These are phyloP conservation scores for Dendrostoma leiphaemia DNA, from an alignment of 2,329 filamentous ascomycete genomes.

Conservation along the genomic window DNA sequence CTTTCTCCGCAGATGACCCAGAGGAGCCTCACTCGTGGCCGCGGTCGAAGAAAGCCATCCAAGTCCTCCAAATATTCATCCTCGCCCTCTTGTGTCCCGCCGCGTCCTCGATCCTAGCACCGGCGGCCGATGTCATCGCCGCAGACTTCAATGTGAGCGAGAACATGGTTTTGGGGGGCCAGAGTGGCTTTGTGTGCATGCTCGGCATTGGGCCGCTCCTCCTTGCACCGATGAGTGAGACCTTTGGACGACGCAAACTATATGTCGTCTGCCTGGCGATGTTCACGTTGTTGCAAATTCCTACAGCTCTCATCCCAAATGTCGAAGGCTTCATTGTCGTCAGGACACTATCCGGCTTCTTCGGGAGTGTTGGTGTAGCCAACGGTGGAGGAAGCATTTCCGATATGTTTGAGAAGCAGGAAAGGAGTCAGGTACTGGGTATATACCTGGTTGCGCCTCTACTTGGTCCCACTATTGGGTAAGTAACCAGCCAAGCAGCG, in stretches of 20 bases:
- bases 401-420: not conserved
- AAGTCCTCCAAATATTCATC: not conserved
- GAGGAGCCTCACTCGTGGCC: not conserved
- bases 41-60: not conserved
- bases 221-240: not conserved
- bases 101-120: not conserved
- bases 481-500: too few species aligned
- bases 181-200: not conserved
- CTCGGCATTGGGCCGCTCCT: not conserved
- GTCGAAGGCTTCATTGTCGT: not conserved
- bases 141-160: not conserved
- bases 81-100: not conserved
- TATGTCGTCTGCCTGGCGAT: not conserved
- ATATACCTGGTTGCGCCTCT: not conserved
- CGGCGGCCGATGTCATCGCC: not conserved
- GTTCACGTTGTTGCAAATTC: not conserved
- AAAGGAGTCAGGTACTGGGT: not conserved
- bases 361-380: not conserved
- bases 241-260: not conserved
- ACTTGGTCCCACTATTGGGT: not conserved
- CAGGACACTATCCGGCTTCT: not conserved
- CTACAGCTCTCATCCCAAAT: not conserved
- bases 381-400: not conserved
- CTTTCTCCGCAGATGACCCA: not conserved
- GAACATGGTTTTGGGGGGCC: not conserved